Percentiles rank a stretch among this genome's conserved stretches.
Evolutionary conservation across 2,329 filamentous ascomycete genomes (phyloP).

Genomic region (Passalora sequoiae): DNA sequence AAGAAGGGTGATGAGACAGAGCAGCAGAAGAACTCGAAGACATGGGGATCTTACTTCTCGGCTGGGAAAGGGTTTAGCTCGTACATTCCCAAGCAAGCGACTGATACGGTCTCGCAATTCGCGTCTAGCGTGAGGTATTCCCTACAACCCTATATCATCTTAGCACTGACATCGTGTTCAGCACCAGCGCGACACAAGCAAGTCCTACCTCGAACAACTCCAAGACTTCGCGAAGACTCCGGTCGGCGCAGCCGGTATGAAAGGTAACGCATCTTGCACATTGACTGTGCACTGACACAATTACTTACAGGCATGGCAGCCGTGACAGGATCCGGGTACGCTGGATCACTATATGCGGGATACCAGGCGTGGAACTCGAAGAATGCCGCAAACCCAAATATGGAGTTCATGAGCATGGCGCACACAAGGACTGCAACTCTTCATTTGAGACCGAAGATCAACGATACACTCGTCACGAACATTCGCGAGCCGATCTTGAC

Average conservation of each 20-base stretch:
- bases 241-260: conserved; percentile 43
- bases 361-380: conserved; percentile 44
- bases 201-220: conserved; percentile 47
- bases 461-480: conserved; percentile 43
- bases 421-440: conserved; percentile 41
- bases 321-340: conserved; percentile 44
- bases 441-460: conserved; percentile 38
- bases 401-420: conserved; percentile 46
- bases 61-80: conserved; percentile 45
- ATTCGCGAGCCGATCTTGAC: conserved; percentile 45
- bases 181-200: conserved; percentile 44
- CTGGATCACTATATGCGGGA: conserved; percentile 45
- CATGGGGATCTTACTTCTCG: conserved; percentile 46
- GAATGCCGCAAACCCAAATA: conserved; percentile 34
- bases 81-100: conserved; percentile 43
- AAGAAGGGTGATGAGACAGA: conserved; percentile 29
- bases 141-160: neutral
- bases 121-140: conserved; percentile 33
- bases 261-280: conserved; percentile 12
- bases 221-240: conserved; percentile 49
- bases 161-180: conserved; percentile 10
- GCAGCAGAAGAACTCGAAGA: conserved; percentile 34
- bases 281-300: conserved; percentile 22
- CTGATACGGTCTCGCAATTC: conserved; percentile 40
- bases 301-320: conserved; percentile 32